phyloP scores from a whole-genome alignment of 148 eudicot species.

The Fagopyrum esculentum region DNA sequence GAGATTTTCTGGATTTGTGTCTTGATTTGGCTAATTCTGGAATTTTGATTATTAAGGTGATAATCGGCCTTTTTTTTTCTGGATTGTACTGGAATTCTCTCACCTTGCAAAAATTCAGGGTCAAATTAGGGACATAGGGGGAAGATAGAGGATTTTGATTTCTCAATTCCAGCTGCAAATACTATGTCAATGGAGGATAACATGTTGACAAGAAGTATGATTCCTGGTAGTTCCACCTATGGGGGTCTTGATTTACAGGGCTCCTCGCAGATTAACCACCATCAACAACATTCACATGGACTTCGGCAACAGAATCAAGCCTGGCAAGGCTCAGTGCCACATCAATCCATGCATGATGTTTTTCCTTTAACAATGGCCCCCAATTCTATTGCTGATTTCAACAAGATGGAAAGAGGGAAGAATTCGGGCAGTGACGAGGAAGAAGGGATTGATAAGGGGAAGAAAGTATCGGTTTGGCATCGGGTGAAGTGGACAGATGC shows the following conservation, averaged over 20 bases:
- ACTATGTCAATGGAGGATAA: not conserved
- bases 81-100: too few species aligned
- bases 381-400: not conserved
- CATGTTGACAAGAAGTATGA: not conserved
- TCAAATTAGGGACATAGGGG: too few species aligned
- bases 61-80: too few species aligned
- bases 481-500: slow-evolving; percentile 74
- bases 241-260: too few species aligned
- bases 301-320: not conserved
- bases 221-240: not conserved
- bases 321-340: not conserved
- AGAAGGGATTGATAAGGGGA: not conserved
- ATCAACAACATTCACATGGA: not conserved
- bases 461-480: slow-evolving; percentile 31
- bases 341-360: not conserved
- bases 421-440: not conserved
- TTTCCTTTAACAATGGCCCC: not conserved
- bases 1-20: too few species aligned
- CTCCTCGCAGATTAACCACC: not conserved
- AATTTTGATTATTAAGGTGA: too few species aligned
- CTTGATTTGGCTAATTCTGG: too few species aligned
- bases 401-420: not conserved
- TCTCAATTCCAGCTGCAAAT: not conserved
- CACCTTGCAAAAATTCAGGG: too few species aligned
- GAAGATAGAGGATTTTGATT: too few species aligned